Conservation (phyloP, 176 grass and related monocot species). For the Oryza nivara region DNA sequence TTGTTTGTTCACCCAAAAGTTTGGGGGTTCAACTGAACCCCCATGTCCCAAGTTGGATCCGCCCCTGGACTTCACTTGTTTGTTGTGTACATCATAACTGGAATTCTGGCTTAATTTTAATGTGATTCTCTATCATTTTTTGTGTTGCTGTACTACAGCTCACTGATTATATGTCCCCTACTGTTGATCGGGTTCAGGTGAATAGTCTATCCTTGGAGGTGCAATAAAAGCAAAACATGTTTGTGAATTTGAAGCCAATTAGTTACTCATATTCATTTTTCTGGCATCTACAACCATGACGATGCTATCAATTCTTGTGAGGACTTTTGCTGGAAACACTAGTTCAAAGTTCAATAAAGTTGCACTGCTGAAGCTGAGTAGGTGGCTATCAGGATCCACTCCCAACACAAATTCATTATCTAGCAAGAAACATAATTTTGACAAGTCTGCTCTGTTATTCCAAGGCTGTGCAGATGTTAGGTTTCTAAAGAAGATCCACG, state of each 20-base stretch:
- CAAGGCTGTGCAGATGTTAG: constrained; percentile 40
- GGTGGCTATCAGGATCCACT: constrained; percentile 19
- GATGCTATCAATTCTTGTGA: not conserved
- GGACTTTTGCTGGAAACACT: not conserved
- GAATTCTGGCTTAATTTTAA: not conserved
- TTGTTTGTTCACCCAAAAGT: too few species aligned
- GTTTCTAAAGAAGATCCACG: constrained; percentile 58
- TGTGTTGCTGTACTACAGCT: not conserved
- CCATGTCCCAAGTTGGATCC: too few species aligned
- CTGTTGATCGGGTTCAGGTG: not conserved
- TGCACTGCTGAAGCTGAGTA: constrained; percentile 8
- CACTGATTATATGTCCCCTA: not conserved
- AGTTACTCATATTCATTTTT: not conserved
- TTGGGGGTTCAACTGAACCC: too few species aligned
- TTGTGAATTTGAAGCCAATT: not conserved
- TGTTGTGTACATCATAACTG: not conserved
- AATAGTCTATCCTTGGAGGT: not conserved
- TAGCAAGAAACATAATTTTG: not conserved
- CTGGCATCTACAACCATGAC: not conserved
- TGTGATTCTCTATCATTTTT: not conserved
- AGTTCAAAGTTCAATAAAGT: constrained; percentile 2
- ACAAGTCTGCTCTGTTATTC: constrained; percentile 34
- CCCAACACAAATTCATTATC: not conserved
- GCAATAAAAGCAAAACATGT: not conserved
- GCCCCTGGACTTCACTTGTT: not conserved